These are phyloP conservation scores for Mortierella sp. DNA, from an alignment of 371 early-diverging fungal species.

Conservation along the genomic window DNA sequence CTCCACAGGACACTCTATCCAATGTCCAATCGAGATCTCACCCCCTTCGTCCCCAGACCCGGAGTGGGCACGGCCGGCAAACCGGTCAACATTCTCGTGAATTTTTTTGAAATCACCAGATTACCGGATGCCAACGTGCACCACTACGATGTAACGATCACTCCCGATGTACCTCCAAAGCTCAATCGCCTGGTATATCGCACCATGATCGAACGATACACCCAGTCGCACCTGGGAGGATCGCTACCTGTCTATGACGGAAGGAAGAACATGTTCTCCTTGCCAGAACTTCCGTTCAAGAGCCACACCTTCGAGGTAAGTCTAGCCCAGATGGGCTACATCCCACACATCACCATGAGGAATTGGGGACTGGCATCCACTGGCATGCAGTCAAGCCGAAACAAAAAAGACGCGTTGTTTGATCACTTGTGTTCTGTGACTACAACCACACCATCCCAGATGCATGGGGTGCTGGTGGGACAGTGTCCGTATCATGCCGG, in stretches of 20 bases:
- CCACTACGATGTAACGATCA: conserved; percentile 58
- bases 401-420: no score
- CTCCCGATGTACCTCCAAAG: conserved; percentile 56
- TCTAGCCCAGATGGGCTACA: neutral
- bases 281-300: conserved; percentile 54
- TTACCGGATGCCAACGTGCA: conserved; percentile 39
- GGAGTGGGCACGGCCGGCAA: conserved; percentile 30
- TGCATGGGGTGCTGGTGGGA: no score
- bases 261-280: conserved; percentile 59
- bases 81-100: conserved; percentile 26
- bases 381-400: no score
- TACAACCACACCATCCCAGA: no score
- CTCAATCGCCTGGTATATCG: conserved; percentile 62
- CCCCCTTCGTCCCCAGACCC: conserved; percentile 37
- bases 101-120: conserved; percentile 46
- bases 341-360: no score
- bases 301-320: conserved; percentile 59
- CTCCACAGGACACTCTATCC: no score
- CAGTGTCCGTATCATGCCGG: no score
- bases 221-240: conserved; percentile 45
- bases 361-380: no score
- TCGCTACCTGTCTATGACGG: conserved; percentile 64
- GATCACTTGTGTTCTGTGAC: no score
- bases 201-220: conserved; percentile 53
- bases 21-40: no score